A percentile compares a stretch with the other conserved stretches of the same genome.
These are phyloP conservation scores for Curvularia spicifera DNA, from an alignment of 2,329 filamentous ascomycete genomes.

Conservation along the genomic window DNA sequence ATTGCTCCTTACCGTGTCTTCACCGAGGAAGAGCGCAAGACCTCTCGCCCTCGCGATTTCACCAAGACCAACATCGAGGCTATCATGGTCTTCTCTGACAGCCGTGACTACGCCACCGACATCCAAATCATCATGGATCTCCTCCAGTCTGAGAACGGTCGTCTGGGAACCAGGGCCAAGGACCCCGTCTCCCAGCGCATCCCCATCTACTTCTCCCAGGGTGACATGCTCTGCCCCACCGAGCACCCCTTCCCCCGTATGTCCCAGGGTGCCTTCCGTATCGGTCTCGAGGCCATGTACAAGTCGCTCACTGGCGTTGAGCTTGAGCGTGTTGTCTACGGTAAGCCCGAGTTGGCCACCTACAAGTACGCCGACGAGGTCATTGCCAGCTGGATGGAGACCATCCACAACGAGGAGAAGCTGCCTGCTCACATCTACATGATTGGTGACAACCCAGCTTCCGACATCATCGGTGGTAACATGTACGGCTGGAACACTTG, in stretches of 20 bases:
- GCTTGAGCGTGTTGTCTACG: slow-evolving; percentile 77
- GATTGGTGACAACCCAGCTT: slow-evolving; percentile 76
- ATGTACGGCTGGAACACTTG: slow-evolving; percentile 85
- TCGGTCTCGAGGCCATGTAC: slow-evolving; percentile 76
- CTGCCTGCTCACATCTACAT: slow-evolving; percentile 76
- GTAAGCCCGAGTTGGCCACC: slow-evolving; percentile 76
- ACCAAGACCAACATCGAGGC: slow-evolving; percentile 73
- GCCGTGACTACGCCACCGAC: slow-evolving; percentile 75
- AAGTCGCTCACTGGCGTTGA: slow-evolving; percentile 71
- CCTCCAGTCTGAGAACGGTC: slow-evolving; percentile 71
- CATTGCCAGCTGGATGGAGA: slow-evolving; percentile 75
- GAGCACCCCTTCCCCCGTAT: slow-evolving; percentile 69
- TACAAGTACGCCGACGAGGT: slow-evolving; percentile 81
- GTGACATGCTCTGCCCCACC: slow-evolving; percentile 67
- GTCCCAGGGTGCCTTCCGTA: slow-evolving; percentile 77
- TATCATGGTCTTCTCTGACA: slow-evolving; percentile 77
- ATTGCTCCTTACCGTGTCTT: slow-evolving; percentile 74
- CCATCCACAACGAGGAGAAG: slow-evolving; percentile 73
- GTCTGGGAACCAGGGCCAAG: slow-evolving; percentile 68
- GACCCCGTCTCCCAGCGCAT: slow-evolving; percentile 71
- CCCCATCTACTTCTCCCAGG: slow-evolving; percentile 76
- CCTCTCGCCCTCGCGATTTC: slow-evolving; percentile 74
- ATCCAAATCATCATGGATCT: slow-evolving; percentile 79
- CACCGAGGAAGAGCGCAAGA: slow-evolving; percentile 69
- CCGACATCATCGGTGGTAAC: slow-evolving; percentile 77